phyloP scores from a whole-genome alignment of 2,329 filamentous ascomycete genomes.

The Immersiporthe knoxdaviesiana region DNA sequence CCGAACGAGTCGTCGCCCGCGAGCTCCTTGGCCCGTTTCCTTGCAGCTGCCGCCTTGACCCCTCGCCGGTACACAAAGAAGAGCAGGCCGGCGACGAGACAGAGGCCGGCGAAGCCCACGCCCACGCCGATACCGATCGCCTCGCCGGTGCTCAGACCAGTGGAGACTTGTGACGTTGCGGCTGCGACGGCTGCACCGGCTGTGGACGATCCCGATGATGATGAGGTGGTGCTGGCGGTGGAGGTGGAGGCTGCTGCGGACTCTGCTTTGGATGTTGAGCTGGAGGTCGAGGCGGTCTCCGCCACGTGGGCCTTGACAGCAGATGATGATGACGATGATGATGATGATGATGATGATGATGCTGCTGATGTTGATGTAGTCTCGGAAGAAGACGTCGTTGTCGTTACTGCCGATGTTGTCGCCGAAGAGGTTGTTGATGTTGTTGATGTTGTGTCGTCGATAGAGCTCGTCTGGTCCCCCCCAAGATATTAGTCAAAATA shows the following conservation, averaged over 20 bases:
- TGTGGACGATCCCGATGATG: background rate
- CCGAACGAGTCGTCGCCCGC: background rate
- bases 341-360: background rate
- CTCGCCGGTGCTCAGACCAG: conserved; percentile 4
- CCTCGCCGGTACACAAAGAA: conserved; percentile 8
- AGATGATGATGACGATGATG: too few relatives aligned
- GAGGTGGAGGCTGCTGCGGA: background rate
- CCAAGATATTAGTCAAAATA: background rate
- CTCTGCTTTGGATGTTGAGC: background rate
- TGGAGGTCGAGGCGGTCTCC: background rate
- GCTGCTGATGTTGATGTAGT: conserved; percentile 1
- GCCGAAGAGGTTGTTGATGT: conserved; percentile 3
- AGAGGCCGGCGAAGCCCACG: conserved; percentile 35
- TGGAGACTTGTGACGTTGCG: conserved; percentile 13
- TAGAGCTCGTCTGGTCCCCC: background rate
- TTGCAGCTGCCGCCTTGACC: conserved; percentile 1
- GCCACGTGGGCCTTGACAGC: background rate
- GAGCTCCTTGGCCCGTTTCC: background rate
- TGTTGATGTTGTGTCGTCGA: background rate
- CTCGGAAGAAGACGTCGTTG: background rate
- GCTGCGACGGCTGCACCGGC: background rate
- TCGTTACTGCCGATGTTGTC: background rate
- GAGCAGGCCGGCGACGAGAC: conserved; percentile 34
- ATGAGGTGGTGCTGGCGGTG: background rate
- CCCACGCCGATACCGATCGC: conserved; percentile 34